These are phyloP conservation scores for Tuber umbilicatum DNA, from an alignment of 495 filamentous ascomycete species.

Conservation along the genomic window DNA sequence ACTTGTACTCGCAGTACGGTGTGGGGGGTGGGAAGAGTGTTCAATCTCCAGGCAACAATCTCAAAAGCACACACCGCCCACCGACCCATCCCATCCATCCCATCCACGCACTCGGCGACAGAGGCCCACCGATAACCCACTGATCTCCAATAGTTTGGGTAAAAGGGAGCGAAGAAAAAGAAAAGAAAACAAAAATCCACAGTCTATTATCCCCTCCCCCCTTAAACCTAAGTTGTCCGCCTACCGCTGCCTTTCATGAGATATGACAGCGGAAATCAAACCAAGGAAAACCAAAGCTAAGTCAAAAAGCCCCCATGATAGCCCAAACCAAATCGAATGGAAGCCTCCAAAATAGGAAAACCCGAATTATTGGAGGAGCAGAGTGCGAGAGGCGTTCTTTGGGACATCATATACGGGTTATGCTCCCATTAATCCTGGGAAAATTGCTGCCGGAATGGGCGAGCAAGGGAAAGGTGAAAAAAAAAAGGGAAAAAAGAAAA, in stretches of 20 bases:
- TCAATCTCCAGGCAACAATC: not conserved
- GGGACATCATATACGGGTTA: not conserved
- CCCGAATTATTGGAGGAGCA: not conserved
- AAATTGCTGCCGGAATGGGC: not conserved
- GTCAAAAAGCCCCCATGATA: not conserved
- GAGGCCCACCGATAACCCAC: not conserved
- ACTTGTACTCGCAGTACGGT: not conserved
- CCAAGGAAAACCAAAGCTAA: not conserved
- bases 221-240: not conserved
- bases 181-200: too few species aligned
- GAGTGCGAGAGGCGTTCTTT: not conserved
- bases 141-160: not conserved
- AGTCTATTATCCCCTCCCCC: not conserved
- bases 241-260: not conserved
- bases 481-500: not conserved
- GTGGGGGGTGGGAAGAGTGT: not conserved
- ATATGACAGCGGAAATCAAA: not conserved
- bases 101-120: not conserved
- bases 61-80: not conserved
- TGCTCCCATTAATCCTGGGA: not conserved
- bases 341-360: not conserved
- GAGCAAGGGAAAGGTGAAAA: not conserved
- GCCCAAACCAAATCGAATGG: not conserved
- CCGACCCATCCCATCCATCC: not conserved
- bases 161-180: not conserved